Percentiles rank a stretch among this genome's conserved stretches.
Evolutionary conservation across 805 yeast species (phyloP).

Genomic region (Candida maris): DNA sequence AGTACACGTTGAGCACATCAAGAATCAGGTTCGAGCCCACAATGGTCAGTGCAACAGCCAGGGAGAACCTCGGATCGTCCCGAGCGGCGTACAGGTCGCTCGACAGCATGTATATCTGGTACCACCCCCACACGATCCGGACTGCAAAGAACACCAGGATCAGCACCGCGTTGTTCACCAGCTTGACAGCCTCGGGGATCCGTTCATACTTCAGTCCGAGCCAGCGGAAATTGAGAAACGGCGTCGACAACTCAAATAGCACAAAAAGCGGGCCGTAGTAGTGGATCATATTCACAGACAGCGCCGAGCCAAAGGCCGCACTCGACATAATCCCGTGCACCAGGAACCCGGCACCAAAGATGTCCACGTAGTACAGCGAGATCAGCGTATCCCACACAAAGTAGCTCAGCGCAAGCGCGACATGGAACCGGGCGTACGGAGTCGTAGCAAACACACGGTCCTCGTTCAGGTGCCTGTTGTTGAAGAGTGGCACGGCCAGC

Average conservation of each 20-base stretch:
- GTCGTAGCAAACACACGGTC: slow-evolving; percentile 33
- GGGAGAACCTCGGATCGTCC: slow-evolving; percentile 28
- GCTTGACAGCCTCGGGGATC: slow-evolving; percentile 27
- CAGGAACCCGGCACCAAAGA: slow-evolving; percentile 34
- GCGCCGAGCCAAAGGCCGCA: slow-evolving; percentile 27
- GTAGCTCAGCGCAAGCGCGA: slow-evolving; percentile 31
- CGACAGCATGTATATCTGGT: slow-evolving; percentile 28
- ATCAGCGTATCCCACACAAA: slow-evolving; percentile 35
- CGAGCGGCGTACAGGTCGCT: slow-evolving; percentile 26
- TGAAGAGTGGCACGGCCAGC: slow-evolving; percentile 29
- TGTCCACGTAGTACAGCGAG: slow-evolving; percentile 25
- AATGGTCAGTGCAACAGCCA: slow-evolving; percentile 25
- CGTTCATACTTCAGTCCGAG: slow-evolving; percentile 31
- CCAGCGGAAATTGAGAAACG: slow-evolving; percentile 37
- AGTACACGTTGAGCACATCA: slow-evolving; percentile 33
- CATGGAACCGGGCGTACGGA: slow-evolving; percentile 31
- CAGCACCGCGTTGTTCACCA: slow-evolving; percentile 32
- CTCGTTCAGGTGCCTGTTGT: slow-evolving; percentile 24
- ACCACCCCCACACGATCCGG: slow-evolving; percentile 39
- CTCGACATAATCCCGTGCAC: slow-evolving; percentile 36
- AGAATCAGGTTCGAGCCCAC: slow-evolving; percentile 31
- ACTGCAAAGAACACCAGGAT: slow-evolving; percentile 33
- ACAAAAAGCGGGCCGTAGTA: slow-evolving; percentile 34
- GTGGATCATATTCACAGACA: slow-evolving; percentile 26
- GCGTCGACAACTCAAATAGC: slow-evolving; percentile 36